Evolutionary conservation across 2,329 filamentous ascomycete genomes (phyloP).

Genomic region (Colletotrichum spaethianum): DNA sequence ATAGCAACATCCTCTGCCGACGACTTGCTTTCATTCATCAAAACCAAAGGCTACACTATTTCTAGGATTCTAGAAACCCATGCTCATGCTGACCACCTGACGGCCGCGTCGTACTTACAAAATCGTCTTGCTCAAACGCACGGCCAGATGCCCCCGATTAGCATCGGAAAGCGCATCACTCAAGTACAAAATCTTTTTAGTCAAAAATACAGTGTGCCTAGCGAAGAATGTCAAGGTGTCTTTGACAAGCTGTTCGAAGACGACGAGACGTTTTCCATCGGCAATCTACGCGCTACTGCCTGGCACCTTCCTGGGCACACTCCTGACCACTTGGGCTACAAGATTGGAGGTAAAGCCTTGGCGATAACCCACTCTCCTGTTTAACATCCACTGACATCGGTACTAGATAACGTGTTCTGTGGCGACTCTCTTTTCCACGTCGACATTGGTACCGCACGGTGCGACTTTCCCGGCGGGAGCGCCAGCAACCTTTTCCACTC

Average conservation of each 20-base stretch:
- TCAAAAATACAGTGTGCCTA: slow-evolving; percentile 60
- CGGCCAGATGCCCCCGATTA: slow-evolving; percentile 57
- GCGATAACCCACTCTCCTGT: not conserved
- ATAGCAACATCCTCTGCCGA: slow-evolving; percentile 69
- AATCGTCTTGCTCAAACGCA: slow-evolving; percentile 54
- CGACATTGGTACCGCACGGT: slow-evolving; percentile 67
- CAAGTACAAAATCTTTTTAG: slow-evolving; percentile 67
- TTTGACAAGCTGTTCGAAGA: slow-evolving; percentile 70
- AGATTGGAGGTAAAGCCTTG: slow-evolving; percentile 59
- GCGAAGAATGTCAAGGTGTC: slow-evolving; percentile 57
- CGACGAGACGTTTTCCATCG: slow-evolving; percentile 67
- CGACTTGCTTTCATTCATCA: slow-evolving; percentile 59
- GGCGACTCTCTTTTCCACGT: slow-evolving; percentile 68
- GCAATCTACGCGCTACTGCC: slow-evolving; percentile 59
- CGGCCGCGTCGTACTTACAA: slow-evolving; percentile 71
- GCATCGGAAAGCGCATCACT: slow-evolving; percentile 69
- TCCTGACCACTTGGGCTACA: slow-evolving; percentile 72
- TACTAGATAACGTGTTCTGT: slow-evolving; percentile 61
- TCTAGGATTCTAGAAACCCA: slow-evolving; percentile 73
- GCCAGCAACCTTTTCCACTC: slow-evolving; percentile 61
- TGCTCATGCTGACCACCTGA: slow-evolving; percentile 73
- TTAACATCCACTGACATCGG: slow-evolving; percentile 10
- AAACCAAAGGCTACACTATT: slow-evolving; percentile 62
- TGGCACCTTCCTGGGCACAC: slow-evolving; percentile 74
- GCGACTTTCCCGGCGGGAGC: slow-evolving; percentile 69